These are phyloP conservation scores for Citrus unshiu DNA, from an alignment of 345 rosid species.

Conservation along the genomic window DNA sequence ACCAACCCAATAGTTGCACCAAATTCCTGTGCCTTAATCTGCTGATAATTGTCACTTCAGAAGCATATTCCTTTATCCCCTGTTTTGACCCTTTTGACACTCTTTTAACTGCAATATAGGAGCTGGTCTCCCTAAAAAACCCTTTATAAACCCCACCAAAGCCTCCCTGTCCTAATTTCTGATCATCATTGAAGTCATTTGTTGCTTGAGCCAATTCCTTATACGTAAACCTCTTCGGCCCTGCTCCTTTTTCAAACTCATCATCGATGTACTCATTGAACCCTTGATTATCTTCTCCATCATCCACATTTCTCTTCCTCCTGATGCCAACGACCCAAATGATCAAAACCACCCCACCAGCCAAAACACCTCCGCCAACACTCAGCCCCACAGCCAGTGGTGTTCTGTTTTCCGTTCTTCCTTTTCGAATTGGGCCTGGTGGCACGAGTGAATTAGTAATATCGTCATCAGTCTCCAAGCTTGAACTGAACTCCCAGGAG, in stretches of 20 bases:
- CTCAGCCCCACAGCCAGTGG: neutral
- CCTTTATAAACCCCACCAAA: conserved; percentile 27
- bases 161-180: conserved; percentile 22
- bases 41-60: conserved; percentile 33
- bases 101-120: conserved; percentile 22
- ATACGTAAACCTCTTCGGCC: conserved; percentile 16
- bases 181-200: conserved; percentile 9
- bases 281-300: neutral
- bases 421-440: too few species aligned
- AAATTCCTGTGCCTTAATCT: conserved; percentile 24
- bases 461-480: neutral
- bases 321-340: neutral
- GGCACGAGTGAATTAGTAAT: neutral
- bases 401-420: neutral
- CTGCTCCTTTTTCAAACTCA: conserved; percentile 11
- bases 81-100: conserved; percentile 17
- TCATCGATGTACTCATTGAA: conserved; percentile 5
- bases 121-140: neutral
- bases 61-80: conserved; percentile 19
- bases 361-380: neutral
- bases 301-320: neutral
- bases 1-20: conserved; percentile 32
- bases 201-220: conserved; percentile 21
- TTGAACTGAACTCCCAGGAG: conserved; percentile 22
- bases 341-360: neutral